Base-by-base conservation (phyloP, 306 rosid genomes). In the Gleditsia sinensis region DNA sequence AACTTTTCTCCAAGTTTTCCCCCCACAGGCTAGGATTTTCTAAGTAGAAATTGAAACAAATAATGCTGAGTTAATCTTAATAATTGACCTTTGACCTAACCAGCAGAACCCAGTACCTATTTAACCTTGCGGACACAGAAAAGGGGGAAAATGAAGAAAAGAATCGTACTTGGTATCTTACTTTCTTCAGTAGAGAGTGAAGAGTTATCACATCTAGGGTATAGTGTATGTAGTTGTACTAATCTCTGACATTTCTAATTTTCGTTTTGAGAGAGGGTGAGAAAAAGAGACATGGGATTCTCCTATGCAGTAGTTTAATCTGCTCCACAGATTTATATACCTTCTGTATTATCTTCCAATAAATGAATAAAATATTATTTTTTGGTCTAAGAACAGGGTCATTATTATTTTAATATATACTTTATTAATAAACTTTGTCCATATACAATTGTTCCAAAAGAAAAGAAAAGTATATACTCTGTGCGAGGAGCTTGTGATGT, bases 361-460 rank as follows among this genome's bases (percentile, higher is more conserved):
- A 25, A 8, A 23, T 54, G 16, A 34, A 34, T n/a, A 67, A 46
- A 46, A 46, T 46, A 33, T 61, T 39, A 50, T 69, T 24, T 69
- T 53, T 36, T 13, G 69, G 61, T 23, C 12, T 40, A 17, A 16
- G 70, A 62, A 23, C 33, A 43, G 34, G 40, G 60, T n/a, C 3
- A 17, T 14, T 5, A 12, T 55, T 55, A 25, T 30, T 55, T n/a
- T n/a, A n/a, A n/a, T n/a, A n/a, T n/a, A n/a, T n/a, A n/a, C n/a
- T n/a, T n/a, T n/a, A 40, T 66, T 55, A 66, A 50, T 39, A 48
- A 27, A 63, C 68, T 48, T 69, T 63, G 67, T 70, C 77, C 56
- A 45, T 53, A 42, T 20, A 62, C 17, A 72, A 48, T 32, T 59
- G 60, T 50, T 43, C 34, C 76, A 28, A 48, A 67, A 48, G 28